These are phyloP conservation scores for Parasitella parasitica DNA, from an alignment of 371 early-diverging fungal species.

Conservation along the genomic window DNA sequence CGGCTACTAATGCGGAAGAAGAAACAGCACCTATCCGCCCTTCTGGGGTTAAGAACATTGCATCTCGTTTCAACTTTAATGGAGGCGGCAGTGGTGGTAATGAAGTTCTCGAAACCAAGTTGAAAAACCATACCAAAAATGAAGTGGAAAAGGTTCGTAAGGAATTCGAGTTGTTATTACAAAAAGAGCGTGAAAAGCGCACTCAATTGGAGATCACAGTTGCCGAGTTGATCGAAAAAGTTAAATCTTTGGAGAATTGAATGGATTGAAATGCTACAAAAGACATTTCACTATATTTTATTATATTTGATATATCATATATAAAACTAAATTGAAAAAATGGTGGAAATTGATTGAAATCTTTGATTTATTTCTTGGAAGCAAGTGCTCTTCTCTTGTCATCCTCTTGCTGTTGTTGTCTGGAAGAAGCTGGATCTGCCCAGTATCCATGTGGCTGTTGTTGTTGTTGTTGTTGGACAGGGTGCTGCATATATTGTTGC, in stretches of 20 bases:
- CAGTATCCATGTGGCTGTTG: conserved; percentile 13
- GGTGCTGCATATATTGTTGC: conserved; percentile 9
- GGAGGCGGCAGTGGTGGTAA: conserved; percentile 48
- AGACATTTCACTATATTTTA: background rate
- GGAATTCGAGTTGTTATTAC: conserved; percentile 43
- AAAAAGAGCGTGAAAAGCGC: conserved; percentile 54
- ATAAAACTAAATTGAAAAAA: background rate
- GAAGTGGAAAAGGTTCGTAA: conserved; percentile 56
- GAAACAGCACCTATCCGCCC: conserved; percentile 37
- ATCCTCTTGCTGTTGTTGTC: conserved; percentile 13
- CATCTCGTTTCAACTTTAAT: conserved; percentile 54
- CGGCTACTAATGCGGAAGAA: conserved; percentile 14
- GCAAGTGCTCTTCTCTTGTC: conserved; percentile 19
- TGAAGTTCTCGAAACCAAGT: conserved; percentile 57
- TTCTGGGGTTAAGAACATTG: conserved; percentile 53
- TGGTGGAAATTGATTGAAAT: background rate
- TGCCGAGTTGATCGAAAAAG: conserved; percentile 34
- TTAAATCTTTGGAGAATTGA: conserved; percentile 31
- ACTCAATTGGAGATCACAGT: conserved; percentile 49
- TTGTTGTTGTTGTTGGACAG: background rate
- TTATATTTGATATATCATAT: background rate
- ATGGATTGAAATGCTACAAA: background rate
- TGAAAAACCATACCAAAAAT: conserved; percentile 59
- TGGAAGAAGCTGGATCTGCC: conserved; percentile 9
- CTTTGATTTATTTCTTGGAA: conserved; percentile 4